Percentiles rank a stretch among this genome's conserved stretches.
phyloP scores from a whole-genome alignment of 2,329 filamentous ascomycete genomes.

The Xylaria digitata region DNA sequence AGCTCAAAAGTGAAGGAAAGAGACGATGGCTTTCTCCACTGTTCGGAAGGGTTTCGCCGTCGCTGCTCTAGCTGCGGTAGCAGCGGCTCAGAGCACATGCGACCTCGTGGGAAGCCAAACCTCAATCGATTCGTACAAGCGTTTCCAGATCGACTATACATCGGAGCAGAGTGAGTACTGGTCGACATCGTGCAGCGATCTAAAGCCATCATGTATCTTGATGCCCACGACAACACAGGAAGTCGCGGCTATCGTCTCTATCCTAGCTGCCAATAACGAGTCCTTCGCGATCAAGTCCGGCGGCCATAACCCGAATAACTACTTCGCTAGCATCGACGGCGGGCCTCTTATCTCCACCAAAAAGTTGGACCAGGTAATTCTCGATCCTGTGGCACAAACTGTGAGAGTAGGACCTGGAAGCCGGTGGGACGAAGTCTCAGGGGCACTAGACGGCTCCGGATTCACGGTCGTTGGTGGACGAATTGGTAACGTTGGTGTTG shows the following conservation, averaged over 20 bases:
- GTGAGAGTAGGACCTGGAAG: constrained; percentile 60
- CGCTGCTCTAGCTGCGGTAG: constrained; percentile 35
- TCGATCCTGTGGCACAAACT: constrained; percentile 53
- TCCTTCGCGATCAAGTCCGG: constrained; percentile 67
- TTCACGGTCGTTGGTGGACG: constrained; percentile 58
- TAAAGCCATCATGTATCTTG: constrained; percentile 61
- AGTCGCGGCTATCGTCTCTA: constrained; percentile 63
- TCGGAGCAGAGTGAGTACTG: constrained; percentile 57
- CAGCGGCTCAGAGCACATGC: constrained; percentile 50
- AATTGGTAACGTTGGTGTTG: constrained; percentile 60
- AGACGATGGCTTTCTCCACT: constrained; percentile 37
- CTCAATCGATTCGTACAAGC: constrained; percentile 51
- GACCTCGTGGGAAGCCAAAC: constrained; percentile 50
- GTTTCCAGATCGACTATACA: constrained; percentile 51
- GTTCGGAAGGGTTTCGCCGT: constrained; percentile 35
- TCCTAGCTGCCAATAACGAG: constrained; percentile 60
- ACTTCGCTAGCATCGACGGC: constrained; percentile 61
- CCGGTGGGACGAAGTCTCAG: constrained; percentile 56
- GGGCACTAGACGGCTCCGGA: constrained; percentile 55
- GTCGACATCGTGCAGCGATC: constrained; percentile 57
- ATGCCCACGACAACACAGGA: constrained; percentile 61
- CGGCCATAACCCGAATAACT: constrained; percentile 67
- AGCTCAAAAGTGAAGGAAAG: constrained; percentile 6
- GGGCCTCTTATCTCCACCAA: constrained; percentile 63
- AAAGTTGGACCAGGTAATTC: constrained; percentile 55